Evolutionary conservation across 768 basidiomycete genomes (phyloP), one percentile per base, ranked within the genome.

Genomic region (Lactarius evosmus): DNA sequence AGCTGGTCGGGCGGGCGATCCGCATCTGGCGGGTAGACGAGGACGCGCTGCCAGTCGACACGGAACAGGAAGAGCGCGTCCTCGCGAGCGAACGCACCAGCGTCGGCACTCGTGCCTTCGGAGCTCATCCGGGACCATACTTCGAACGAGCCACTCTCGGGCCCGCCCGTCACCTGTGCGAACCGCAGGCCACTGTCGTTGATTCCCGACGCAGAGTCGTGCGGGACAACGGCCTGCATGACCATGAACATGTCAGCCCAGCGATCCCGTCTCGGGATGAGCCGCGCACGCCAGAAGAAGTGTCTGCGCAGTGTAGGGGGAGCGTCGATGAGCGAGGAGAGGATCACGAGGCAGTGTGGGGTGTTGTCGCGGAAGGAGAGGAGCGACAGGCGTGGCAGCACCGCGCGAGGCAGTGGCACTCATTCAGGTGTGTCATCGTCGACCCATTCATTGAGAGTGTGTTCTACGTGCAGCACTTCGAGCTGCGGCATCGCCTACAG

Each of bases 241-340:
- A 33, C n/a, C 0, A 7, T 3, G 19, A 65, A 17, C 30, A 50
- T 12, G 19, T 17, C 8, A 2, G 25, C 7, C 54, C 59, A 60
- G 1, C 54, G 46, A 1, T 50, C 44, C 63, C 59, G 56, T n/a
- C 38, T 60, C 5, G 57, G 29, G 5, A 63, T 51, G 4, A 57
- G 51, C 63, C 63, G 56, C 22, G 36, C 40, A 5, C 59, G 63
- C 63, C 63, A 65, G 55, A 61, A 57, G 32, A 65, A 7, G 49
- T 56, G 54, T 30, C 55, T 33, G 38, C 64, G 64, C 33, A 65
- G 49, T 1, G 64, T 65, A 6, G 46, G 14, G 17, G 59, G 64
- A 0, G 40, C 59, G 27, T 61, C 59, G 49, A 65, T 57, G 32
- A 16, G 55, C 33, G 30, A 25, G 9, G 52, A 16, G 25, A 65